Evolutionary conservation across 768 basidiomycete genomes (phyloP), one percentile per base, ranked within the genome.

Genomic region (Suillus sp.): DNA sequence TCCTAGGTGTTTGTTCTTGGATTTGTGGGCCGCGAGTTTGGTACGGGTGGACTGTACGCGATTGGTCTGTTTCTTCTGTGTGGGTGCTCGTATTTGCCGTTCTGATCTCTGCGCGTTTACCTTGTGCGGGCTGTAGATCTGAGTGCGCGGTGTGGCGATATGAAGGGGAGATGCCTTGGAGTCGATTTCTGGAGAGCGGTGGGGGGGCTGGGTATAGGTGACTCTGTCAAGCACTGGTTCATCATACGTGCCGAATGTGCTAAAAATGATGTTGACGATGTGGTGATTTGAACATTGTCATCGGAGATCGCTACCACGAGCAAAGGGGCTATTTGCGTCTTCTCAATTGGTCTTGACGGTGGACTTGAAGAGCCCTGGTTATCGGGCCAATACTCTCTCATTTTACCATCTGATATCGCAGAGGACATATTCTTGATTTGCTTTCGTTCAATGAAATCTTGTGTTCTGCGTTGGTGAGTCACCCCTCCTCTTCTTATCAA

Each of bases 321-420:
- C n/a, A 13, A 25, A 16, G 22, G 25, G 25, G 25, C 25, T 16
- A 2, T 16, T 27, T 14, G 16, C 25, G 14, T 27, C 22, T 48
- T 48, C 13, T n/a, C 20, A 43, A n/a, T 8, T 45, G 43, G 4
- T 22, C 4, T n/a, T n/a, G n/a, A n/a, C n/a, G n/a, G n/a, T n/a
- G n/a, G n/a, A n/a, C n/a, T n/a, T n/a, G n/a, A n/a, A n/a, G n/a
- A n/a, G n/a, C n/a, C n/a, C n/a, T n/a, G n/a, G n/a, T n/a, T n/a
- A n/a, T n/a, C n/a, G n/a, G 25, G 11, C 25, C 13, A 6, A 50
- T 27, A 7, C 25, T 27, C 25, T 27, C 7, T 25, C 47, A 48
- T 48, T 27, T 97, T 10, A 22, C n/a, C 43, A 10, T 18, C 40
- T 38, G 2, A 5, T 4, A 43, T n/a, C n/a, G 43, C 4, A n/a